Evolutionary conservation across 1,139 yeast species (phyloP).

Genomic region (Pichia sp.): DNA sequence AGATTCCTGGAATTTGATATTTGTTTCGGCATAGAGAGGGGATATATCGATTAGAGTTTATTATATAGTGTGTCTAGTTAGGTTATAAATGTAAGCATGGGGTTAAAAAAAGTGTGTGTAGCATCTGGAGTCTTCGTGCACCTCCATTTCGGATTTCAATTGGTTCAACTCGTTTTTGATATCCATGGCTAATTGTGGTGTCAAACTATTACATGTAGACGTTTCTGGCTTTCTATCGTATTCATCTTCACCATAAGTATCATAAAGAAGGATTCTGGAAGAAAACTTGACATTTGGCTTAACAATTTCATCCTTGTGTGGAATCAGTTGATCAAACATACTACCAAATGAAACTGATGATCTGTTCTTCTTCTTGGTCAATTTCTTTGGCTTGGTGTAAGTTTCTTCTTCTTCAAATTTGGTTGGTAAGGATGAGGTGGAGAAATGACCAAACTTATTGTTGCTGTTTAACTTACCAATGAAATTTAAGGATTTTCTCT

Average conservation of each 20-base stretch:
- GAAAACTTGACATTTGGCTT: conserved; percentile 62
- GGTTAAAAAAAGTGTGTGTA: conserved; percentile 77
- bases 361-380: conserved; percentile 18
- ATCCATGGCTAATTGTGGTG: conserved; percentile 84
- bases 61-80: no score
- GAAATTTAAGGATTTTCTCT: conserved; percentile 16
- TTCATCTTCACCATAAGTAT: conserved; percentile 80
- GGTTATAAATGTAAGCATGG: not conserved
- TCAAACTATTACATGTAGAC: conserved; percentile 90
- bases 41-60: no score
- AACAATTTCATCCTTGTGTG: conserved; percentile 12
- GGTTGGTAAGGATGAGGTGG: conserved; percentile 17
- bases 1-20: no score
- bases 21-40: no score
- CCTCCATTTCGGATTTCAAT: conserved; percentile 72
- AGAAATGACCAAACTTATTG: conserved; percentile 10
- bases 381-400: conserved; percentile 22
- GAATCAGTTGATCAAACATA: conserved; percentile 24
- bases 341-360: conserved; percentile 26
- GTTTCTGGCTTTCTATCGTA: conserved; percentile 94
- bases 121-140: conserved; percentile 74
- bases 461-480: conserved; percentile 10
- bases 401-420: conserved; percentile 9
- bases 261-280: conserved; percentile 79
- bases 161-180: conserved; percentile 84